Base-by-base conservation (phyloP, 2,329 filamentous ascomycete species). In the Talaromyces verruculosus region DNA sequence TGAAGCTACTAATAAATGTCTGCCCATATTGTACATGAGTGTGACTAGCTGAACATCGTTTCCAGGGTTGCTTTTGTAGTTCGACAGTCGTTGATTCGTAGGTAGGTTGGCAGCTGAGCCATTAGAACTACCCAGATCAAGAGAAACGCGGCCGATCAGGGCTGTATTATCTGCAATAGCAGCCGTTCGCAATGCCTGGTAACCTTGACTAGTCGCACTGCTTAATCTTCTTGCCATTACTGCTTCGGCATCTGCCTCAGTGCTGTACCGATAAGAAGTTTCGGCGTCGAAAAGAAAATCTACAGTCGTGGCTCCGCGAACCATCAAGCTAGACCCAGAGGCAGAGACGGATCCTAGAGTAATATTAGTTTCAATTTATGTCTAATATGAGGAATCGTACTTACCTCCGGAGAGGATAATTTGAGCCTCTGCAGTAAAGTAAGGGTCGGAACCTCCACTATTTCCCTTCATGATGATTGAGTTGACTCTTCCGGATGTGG, bases 81-180 rank as follows among this genome's bases (percentile, higher is more conserved):
- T 47, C 5, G 59, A 30, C 39, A 61, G 22, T 19, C 59, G 59
- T 33, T 43, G 22, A 47, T 61, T 25, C 0, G 59, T 61, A 10
- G 59, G 59, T 30, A 30, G 8, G 19, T 13, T 61, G 2, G 22
- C 13, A 11, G 43, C 8, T 15, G 55, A 59, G n/a, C 41, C 59
- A 22, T 11, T 30, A 6, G 39, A 61, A 11, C 3, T 45, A 7
- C 59, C 59, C 17, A 61, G 28, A 41, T 43, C 13, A 19, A 61
- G 59, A 11, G 37, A 35, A 19, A 61, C 59, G 5, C 41, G 59
- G 13, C 59, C 59, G 10, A 33, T 30, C 8, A 61, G 35, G 6
- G 22, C 43, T 35, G 59, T 61, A 22, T 35, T 43, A 61, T 61
- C 58, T 22, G 37, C 39, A 43, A 61, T 61, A 6, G 58, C 58